Conservation (phyloP, 495 filamentous ascomycete species). For the Penicillium bialowiezense region DNA sequence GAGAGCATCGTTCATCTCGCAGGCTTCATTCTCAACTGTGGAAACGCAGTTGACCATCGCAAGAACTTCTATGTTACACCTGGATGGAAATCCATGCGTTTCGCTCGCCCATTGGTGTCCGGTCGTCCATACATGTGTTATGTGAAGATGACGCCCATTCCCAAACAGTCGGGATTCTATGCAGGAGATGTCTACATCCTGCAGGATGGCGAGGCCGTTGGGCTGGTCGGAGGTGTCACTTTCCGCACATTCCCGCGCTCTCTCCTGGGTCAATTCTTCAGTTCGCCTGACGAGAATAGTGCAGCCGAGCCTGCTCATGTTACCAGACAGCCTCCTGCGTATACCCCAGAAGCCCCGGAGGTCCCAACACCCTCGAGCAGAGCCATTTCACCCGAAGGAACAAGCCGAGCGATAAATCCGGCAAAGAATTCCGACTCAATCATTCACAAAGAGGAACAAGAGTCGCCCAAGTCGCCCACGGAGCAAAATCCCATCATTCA, state of each 20-base stretch:
- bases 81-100: slow-evolving; percentile 36
- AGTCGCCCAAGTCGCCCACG: not conserved
- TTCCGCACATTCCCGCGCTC: not conserved
- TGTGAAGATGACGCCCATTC: not conserved
- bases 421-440: too few species aligned
- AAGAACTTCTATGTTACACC: slow-evolving; percentile 42
- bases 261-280: not conserved
- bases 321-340: not conserved
- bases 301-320: not conserved
- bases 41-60: slow-evolving; percentile 41
- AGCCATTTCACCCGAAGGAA: too few species aligned
- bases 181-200: not conserved
- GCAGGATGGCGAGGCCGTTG: not conserved
- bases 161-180: not conserved
- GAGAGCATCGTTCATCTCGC: slow-evolving; percentile 48
- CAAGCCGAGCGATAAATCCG: too few species aligned
- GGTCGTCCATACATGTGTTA: slow-evolving; percentile 10
- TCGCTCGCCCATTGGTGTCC: slow-evolving; percentile 17
- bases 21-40: slow-evolving; percentile 53
- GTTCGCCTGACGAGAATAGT: not conserved
- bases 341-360: not conserved
- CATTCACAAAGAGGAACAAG: not conserved
- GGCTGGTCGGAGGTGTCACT: not conserved
- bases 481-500: too few species aligned
- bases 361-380: not conserved